Conservation (phyloP, 208 protist species). For the Leishmania tropica region DNA sequence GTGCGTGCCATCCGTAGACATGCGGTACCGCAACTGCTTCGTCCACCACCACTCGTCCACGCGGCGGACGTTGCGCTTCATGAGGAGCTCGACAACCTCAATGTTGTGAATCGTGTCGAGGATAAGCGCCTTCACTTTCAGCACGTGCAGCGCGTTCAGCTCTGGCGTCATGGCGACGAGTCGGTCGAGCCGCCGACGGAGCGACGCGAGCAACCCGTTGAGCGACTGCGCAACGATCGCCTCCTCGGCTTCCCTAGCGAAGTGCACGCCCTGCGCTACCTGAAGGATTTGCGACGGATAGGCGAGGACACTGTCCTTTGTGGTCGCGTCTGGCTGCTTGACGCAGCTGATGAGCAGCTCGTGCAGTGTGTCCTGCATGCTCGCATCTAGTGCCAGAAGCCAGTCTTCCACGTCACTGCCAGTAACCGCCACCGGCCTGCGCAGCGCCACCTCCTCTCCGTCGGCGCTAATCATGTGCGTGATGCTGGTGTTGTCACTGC, state of each 20-base stretch:
- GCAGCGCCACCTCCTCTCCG: slow-evolving; percentile 79
- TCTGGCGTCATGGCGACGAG: slow-evolving; percentile 67
- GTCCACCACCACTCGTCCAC: slow-evolving; percentile 95
- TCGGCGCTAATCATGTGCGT: slow-evolving; percentile 92
- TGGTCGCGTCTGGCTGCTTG: slow-evolving; percentile 45
- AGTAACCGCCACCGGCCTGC: slow-evolving; percentile 76
- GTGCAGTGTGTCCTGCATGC: slow-evolving; percentile 89
- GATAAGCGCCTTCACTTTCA: slow-evolving; percentile 95
- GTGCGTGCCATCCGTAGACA: slow-evolving; percentile 40
- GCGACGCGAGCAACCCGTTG: slow-evolving; percentile 30
- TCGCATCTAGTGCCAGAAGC: slow-evolving; percentile 88
- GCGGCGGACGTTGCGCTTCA: slow-evolving; percentile 41
- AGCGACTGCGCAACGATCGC: slow-evolving; percentile 51
- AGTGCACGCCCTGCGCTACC: slow-evolving; percentile 85
- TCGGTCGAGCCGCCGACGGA: slow-evolving; percentile 57
- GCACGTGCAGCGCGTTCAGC: slow-evolving; percentile 46
- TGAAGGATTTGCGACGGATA: slow-evolving; percentile 94
- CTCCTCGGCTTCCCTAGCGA: slow-evolving; percentile 69
- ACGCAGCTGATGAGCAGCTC: slow-evolving; percentile 67
- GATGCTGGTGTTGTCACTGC: slow-evolving; percentile 76
- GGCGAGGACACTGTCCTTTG: slow-evolving; percentile 35
- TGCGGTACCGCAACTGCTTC: slow-evolving; percentile 97
- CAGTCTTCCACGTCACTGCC: slow-evolving; percentile 93
- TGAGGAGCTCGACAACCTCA: slow-evolving; percentile 92
- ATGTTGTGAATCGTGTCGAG: slow-evolving; percentile 97